A percentile compares a stretch with the other conserved stretches of the same genome.
These are phyloP conservation scores for Globisporangium acanthophoron DNA, from an alignment of 352 stramenopile species.

Conservation along the genomic window DNA sequence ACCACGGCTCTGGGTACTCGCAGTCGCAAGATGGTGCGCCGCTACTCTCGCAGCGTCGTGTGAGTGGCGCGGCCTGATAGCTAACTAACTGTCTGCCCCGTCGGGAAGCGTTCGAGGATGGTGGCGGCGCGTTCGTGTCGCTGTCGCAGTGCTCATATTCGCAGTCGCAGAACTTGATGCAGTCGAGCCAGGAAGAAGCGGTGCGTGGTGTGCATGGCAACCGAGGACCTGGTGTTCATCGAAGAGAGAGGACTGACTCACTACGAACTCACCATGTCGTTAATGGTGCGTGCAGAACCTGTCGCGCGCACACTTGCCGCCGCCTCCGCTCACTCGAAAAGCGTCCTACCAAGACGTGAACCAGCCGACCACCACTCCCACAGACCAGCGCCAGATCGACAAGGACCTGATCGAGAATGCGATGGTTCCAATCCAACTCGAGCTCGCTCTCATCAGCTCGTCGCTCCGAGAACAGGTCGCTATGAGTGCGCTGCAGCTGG, in stretches of 20 bases:
- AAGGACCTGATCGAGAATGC: constrained; percentile 11
- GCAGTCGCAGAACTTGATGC: constrained; percentile 12
- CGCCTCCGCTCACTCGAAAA: neutral
- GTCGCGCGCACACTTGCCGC: neutral
- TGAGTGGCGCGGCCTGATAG: too few relatives aligned
- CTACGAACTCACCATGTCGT: neutral
- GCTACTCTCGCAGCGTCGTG: too few relatives aligned
- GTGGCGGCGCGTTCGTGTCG: constrained; percentile 10
- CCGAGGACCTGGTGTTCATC: neutral
- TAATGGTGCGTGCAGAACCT: neutral
- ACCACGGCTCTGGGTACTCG: neutral
- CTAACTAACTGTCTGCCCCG: too few relatives aligned
- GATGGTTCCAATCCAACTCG: constrained; percentile 10
- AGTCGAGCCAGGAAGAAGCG: constrained; percentile 15
- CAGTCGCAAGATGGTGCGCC: constrained; percentile 14
- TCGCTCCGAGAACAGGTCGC: constrained; percentile 5
- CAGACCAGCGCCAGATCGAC: constrained; percentile 4
- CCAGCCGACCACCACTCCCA: neutral
- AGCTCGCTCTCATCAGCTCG: constrained; percentile 4
- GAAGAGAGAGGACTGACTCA: neutral
- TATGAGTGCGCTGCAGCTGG: neutral
- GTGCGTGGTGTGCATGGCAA: neutral
- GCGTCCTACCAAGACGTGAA: neutral
- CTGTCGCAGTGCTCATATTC: constrained; percentile 14
- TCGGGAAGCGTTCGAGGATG: constrained; percentile 11